Evolutionary conservation across 441 rosid genomes (phyloP).

Genomic region (Syzygium syzygioides): DNA sequence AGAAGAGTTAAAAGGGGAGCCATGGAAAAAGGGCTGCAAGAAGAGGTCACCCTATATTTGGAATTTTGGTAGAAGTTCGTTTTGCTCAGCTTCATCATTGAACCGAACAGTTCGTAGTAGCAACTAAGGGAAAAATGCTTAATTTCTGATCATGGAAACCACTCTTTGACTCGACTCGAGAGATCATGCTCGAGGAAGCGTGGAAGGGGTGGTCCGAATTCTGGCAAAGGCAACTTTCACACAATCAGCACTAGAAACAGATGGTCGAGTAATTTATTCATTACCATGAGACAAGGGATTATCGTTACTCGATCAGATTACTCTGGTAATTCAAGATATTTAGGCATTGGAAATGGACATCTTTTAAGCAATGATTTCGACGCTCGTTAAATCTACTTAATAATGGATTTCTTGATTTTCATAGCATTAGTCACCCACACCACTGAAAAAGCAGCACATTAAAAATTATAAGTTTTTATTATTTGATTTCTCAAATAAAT

Average conservation of each 20-base stretch:
- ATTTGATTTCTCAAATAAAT: background rate
- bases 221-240: too few relatives aligned
- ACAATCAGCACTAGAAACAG: background rate
- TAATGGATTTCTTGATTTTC: background rate
- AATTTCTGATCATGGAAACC: background rate
- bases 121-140: background rate
- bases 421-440: accelerated
- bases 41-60: background rate
- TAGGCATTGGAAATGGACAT: background rate
- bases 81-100: background rate
- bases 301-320: background rate
- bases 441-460: background rate
- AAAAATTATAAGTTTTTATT: background rate
- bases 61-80: background rate
- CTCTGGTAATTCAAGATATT: background rate
- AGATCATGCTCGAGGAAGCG: background rate
- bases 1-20: background rate
- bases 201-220: background rate
- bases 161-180: accelerated
- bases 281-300: background rate
- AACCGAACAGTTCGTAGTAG: background rate
- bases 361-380: background rate
- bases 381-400: background rate
- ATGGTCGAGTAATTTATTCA: background rate
- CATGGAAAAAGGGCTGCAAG: background rate